A percentile compares a stretch with the other conserved stretches of the same genome.
Conservation (phyloP, 1,284 basidiomycete genomes). For the Ceratobasidium sp. region DNA sequence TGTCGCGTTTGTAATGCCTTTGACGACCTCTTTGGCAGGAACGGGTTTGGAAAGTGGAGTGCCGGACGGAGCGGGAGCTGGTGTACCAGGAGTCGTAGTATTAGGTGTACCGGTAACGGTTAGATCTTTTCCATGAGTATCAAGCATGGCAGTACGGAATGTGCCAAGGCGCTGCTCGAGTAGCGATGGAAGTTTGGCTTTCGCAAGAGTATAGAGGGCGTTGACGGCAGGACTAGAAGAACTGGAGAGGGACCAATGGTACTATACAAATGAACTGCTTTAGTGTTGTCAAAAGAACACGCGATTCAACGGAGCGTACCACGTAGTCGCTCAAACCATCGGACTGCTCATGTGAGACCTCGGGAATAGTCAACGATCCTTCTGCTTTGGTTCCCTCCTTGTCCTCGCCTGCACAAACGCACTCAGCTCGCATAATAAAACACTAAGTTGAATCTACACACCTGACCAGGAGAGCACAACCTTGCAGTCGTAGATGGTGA, state of each 20-base stretch:
- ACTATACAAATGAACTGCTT: constrained; percentile 55
- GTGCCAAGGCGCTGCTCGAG: constrained; percentile 77
- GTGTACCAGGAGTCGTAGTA: constrained; percentile 51
- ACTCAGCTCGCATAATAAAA: background rate
- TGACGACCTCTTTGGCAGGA: constrained; percentile 52
- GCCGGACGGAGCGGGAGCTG: constrained; percentile 49
- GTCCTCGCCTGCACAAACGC: constrained; percentile 47
- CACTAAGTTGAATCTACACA: constrained; percentile 52
- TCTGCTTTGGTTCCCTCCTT: constrained; percentile 77
- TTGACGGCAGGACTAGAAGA: constrained; percentile 56
- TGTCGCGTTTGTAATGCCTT: constrained; percentile 68
- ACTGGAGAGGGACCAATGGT: constrained; percentile 70
- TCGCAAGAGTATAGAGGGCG: constrained; percentile 65
- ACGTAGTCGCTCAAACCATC: constrained; percentile 84
- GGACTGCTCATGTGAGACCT: constrained; percentile 92
- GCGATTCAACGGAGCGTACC: constrained; percentile 58
- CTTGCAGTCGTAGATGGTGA: constrained; percentile 94
- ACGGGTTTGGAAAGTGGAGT: constrained; percentile 38
- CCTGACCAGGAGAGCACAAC: constrained; percentile 79
- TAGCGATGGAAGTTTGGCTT: constrained; percentile 66
- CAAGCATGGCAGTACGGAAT: constrained; percentile 80
- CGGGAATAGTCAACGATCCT: constrained; percentile 83
- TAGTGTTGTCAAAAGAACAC: background rate
- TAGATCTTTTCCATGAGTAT: constrained; percentile 86
- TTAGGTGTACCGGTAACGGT: constrained; percentile 63